Evolutionary conservation across 345 rosid species (phyloP).

Genomic region (Reutealis trisperma): DNA sequence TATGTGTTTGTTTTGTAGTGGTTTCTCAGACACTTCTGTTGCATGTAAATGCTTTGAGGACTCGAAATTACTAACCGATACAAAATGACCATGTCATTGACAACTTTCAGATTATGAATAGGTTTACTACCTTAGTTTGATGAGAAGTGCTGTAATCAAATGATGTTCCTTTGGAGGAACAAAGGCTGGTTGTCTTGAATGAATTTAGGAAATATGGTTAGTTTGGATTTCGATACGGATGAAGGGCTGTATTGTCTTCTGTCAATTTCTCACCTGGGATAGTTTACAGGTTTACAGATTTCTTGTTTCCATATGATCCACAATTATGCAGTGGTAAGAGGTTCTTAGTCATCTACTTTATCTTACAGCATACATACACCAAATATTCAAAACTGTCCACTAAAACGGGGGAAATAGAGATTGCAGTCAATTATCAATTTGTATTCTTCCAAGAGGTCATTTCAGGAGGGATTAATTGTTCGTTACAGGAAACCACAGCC

Average conservation of each 20-base stretch:
- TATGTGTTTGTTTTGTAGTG: background rate
- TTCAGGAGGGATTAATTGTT: slow-evolving; percentile 59
- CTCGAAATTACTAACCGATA: background rate
- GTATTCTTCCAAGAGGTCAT: slow-evolving; percentile 69
- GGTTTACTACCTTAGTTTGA: background rate
- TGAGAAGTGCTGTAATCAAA: too few species aligned
- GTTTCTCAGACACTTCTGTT: background rate
- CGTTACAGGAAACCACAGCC: slow-evolving; percentile 64
- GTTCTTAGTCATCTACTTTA: too few species aligned
- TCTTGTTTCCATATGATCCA: too few species aligned
- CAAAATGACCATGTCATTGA: background rate
- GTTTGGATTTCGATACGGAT: too few species aligned
- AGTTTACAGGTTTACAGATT: too few species aligned
- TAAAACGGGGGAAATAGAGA: background rate
- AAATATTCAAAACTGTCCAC: background rate
- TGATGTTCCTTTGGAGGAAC: too few species aligned
- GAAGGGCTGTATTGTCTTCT: too few species aligned
- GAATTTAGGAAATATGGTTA: too few species aligned
- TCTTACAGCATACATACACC: background rate
- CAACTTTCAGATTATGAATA: background rate
- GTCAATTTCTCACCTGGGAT: too few species aligned
- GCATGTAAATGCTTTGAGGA: background rate
- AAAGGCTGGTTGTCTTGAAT: too few species aligned
- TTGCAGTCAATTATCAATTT: slow-evolving; percentile 16
- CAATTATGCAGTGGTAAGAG: too few species aligned